A percentile compares a stretch with the other conserved stretches of the same genome.
Evolutionary conservation across 805 yeast genomes (phyloP).

Genomic region (Lipomyces sp.): DNA sequence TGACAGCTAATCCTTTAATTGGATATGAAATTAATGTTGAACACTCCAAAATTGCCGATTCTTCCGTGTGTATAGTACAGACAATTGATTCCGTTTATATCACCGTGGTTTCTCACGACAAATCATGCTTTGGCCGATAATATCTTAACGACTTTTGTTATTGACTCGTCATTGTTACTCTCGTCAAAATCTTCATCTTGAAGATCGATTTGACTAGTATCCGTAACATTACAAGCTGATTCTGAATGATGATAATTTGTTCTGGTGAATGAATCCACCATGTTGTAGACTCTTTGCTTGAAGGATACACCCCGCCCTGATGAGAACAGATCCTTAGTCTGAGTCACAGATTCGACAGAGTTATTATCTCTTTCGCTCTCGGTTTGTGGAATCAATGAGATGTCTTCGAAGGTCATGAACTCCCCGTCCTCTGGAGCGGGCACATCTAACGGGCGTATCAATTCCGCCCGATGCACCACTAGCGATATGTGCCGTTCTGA

Average conservation of each 20-base stretch:
- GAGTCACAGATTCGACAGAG: neutral
- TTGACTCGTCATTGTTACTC: neutral
- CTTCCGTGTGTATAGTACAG: neutral
- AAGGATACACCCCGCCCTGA: neutral
- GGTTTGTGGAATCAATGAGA: neutral
- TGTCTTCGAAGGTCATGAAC: neutral
- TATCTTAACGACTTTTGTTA: neutral
- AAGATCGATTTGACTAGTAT: neutral
- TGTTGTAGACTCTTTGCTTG: neutral
- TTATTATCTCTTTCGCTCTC: neutral
- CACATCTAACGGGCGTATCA: neutral
- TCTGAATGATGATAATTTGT: neutral
- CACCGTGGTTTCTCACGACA: neutral
- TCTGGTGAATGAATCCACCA: neutral
- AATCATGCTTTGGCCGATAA: neutral
- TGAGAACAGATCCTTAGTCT: neutral
- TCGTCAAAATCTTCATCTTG: neutral
- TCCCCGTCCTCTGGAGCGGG: neutral
- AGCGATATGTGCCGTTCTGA: neutral
- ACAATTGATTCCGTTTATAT: neutral
- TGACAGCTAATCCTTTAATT: neutral
- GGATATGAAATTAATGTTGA: neutral
- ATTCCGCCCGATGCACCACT: neutral
- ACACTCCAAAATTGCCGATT: neutral
- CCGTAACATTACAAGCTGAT: neutral